A percentile compares a stretch with the other conserved stretches of the same genome.
phyloP scores from a whole-genome alignment of 306 rosid genomes.

The Cucumis cinereus region DNA sequence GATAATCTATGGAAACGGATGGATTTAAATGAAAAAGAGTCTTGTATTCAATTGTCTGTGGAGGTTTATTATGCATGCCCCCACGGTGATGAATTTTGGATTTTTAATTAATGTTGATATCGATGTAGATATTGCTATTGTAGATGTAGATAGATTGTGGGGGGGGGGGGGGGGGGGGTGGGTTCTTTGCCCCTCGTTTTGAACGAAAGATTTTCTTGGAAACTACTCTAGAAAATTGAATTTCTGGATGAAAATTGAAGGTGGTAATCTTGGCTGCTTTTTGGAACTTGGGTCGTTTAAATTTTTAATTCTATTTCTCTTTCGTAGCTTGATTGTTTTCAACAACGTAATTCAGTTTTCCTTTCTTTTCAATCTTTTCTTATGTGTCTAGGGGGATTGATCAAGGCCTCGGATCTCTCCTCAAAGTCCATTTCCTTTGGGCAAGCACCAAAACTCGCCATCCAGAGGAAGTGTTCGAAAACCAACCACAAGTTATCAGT shows the following conservation, averaged over 20 bases:
- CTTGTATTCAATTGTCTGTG: not conserved
- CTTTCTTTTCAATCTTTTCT: not conserved
- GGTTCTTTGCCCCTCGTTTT: not conserved
- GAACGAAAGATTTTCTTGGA: not conserved
- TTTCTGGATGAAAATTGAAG: not conserved
- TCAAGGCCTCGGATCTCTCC: conserved; percentile 36
- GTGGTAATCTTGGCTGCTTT: not conserved
- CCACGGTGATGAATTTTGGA: not conserved
- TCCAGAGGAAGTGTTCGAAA: conserved; percentile 33
- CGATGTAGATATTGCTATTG: not conserved
- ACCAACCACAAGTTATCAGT: conserved; percentile 32
- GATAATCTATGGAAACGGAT: not conserved
- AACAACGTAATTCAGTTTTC: not conserved
- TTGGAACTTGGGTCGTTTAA: not conserved
- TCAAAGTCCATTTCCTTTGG: conserved; percentile 26
- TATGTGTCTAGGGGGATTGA: conserved; percentile 36
- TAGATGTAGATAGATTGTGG: not conserved
- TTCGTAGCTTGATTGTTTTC: not conserved
- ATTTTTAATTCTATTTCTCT: not conserved
- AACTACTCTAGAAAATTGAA: not conserved
- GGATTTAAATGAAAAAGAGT: not conserved
- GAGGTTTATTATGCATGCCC: not conserved
- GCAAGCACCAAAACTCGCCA: conserved; percentile 31
- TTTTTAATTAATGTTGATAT: not conserved
- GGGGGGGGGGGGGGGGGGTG: no score